Conservation (phyloP, 148 eudicot species). For the Camellia japonica region DNA sequence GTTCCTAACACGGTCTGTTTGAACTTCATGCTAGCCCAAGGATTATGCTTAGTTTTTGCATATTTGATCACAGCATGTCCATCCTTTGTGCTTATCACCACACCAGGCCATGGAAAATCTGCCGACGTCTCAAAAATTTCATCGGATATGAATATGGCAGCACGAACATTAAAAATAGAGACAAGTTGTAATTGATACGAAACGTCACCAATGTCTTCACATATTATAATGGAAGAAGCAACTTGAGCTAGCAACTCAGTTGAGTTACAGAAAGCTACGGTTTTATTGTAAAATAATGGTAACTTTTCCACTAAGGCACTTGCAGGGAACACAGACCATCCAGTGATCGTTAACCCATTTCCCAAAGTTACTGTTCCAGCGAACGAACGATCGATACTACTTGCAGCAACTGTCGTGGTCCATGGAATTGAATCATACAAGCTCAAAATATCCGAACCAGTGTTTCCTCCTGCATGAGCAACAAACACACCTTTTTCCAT, state of each 20-base stretch:
- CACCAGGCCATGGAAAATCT: not conserved
- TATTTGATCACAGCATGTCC: not conserved
- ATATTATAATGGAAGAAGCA: slow-evolving; percentile 1
- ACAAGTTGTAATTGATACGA: not conserved
- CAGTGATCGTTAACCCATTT: slow-evolving; percentile 18
- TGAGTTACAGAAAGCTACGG: slow-evolving; percentile 8
- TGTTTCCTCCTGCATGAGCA: slow-evolving; percentile 37
- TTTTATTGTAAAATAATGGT: slow-evolving; percentile 9
- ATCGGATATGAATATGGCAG: slow-evolving; percentile 7
- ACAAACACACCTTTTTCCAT: slow-evolving; percentile 38
- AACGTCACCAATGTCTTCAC: not conserved
- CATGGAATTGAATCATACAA: slow-evolving; percentile 29
- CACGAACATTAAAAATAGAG: not conserved
- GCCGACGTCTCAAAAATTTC: not conserved
- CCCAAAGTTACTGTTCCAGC: slow-evolving; percentile 28
- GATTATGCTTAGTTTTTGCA: not conserved
- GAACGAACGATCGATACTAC: slow-evolving; percentile 32
- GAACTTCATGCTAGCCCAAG: slow-evolving; percentile 3
- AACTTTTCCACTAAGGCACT: slow-evolving; percentile 6
- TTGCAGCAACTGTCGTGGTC: slow-evolving; percentile 34
- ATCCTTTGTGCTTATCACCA: slow-evolving; percentile 9
- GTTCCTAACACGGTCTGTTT: not conserved
- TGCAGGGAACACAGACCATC: slow-evolving; percentile 27
- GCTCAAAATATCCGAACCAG: slow-evolving; percentile 8
- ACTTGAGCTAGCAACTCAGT: not conserved